Evolutionary conservation across 805 yeast genomes (phyloP), one percentile per base, ranked within the genome.

Genomic region (Saturnispora dispora): DNA sequence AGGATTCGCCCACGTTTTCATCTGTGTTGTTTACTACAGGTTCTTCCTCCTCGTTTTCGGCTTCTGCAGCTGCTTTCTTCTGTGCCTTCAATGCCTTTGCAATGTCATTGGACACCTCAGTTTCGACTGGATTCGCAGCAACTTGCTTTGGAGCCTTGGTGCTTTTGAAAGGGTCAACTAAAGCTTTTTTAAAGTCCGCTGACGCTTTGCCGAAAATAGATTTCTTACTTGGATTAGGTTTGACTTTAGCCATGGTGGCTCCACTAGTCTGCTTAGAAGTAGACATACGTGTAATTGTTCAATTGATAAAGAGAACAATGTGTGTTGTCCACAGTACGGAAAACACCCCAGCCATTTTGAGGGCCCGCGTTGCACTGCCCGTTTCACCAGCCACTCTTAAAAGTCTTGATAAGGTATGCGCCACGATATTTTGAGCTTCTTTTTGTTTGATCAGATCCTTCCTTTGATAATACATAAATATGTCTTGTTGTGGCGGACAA

Each of bases 11-110:
- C 30, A 42, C 37, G 17, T 40, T 45, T 18, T 39, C 50, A 32
- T 37, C 27, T 6, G 18, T 57, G 46, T 55, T 60, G 23, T 27
- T 46, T 22, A 27, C 48, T 18, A 40, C n/a, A 13, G 22, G 11
- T 36, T 47, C 52, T 22, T 9, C 47, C n/a, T 52, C 41, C 17
- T 10, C 18, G 15, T 8, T 13, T n/a, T 25, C 30, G 35, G 27
- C 23, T 3, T 28, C 43, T 17, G 41, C 46, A 18, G 20, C 7
- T 18, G 41, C 41, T 18, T 37, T 17, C 41, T 37, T 37, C 13
- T 37, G 41, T 37, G 41, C 41, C 25, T 18, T 37, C 15, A 37
- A 20, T 27, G 52, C 41, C 13, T 18, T 44, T 15, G 47, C 35
- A 30, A 35, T 30, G 20, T 27, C 41, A 37, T 37, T 37, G 13